Evolutionary conservation across 805 yeast species (phyloP), one percentile per base, ranked within the genome.

Genomic region (Groenewaldozyma tartarivorans): DNA sequence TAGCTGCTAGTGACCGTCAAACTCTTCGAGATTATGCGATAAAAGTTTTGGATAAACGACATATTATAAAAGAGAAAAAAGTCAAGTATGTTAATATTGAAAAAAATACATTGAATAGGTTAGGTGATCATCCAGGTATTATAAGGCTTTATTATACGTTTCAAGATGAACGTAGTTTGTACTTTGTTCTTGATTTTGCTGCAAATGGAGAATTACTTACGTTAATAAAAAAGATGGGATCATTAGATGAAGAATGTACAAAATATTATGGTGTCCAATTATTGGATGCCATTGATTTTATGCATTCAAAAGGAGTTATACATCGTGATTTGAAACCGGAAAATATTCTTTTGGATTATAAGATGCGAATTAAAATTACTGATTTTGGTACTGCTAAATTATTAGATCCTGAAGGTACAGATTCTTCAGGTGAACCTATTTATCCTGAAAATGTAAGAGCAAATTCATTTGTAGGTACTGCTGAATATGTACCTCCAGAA

Each of bases 381-480:
- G 98, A 92, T 62, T 92, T 92, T 61, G 98, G 98, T 7, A 95
- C 97, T n/a, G 98, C 97, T 1, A 86, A 84, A 57, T 66, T 85
- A 4, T 63, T 84, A 13, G 74, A 73, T 22, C 39, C 55, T 16
- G 47, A 51, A 31, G 49, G 50, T 15, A 26, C 33, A 7, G 38
- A 43, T 20, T 50, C 51, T 19, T 41, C 43, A 22, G 67, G 48
- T 4, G 45, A 47, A 16, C 45, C 45, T 9, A 47, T 46, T 11
- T 57, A 56, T 41, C 64, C 61, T 2, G 58, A 55, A n/a, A 68
- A 62, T 21, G 64, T 58, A 27, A 62, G 67, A 13, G 61, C 67
- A 16, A 55, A 56, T 4, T 87, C 96, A 0, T 92, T 90, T 66
- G 97, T 90, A 2, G 98, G 98, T 0, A 90, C 98, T 1, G 97